Base-by-base conservation (phyloP, 1,284 basidiomycete species). In the Schizophyllum amplum region DNA sequence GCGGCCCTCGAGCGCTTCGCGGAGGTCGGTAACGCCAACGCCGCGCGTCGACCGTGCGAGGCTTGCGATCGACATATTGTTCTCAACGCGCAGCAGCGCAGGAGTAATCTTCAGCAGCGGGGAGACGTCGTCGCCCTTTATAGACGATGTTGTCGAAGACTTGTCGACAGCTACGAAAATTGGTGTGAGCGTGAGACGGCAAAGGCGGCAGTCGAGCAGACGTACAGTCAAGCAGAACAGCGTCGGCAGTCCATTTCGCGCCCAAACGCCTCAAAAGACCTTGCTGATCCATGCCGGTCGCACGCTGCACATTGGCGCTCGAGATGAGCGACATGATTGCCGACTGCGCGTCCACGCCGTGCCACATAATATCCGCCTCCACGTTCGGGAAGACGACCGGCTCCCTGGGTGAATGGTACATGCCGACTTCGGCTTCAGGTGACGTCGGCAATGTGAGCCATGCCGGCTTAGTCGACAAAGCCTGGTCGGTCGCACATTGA, bases 1-100 rank as follows among this genome's bases (percentile, higher is more conserved):
- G 47, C 89, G 82, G 20, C 89, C 89, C 72, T 91, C 90, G 2
- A 95, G 73, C 6, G 92, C 92, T 63, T 94, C 91, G 55, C 92
- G 79, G 50, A 95, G 77, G 67, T 94, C 92, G 1, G 82, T 84
- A 13, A 95, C 92, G 24, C 93, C 93, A 7, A 94, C 84, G 1
- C 85, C 85, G 61, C 85, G 79, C 6, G 82, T 79, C 4, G 87
- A 87, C 53, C 87, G 81, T 33, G 84, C 80, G 56, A 94, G 73
- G 62, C 88, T 92, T 66, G 89, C 87, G 54, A 92, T 75, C 4
- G 91, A 94, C 23, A 90, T 75, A 68, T 94, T 94, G 48, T 50
- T 50, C 61, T 93, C 89, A 59, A 91, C 89, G 60, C 90, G 87
- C 90, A 93, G 94, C 58, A 94, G 73, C 15, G 86, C 84, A 47